These are phyloP conservation scores for Rhynchosporium graminicola DNA, from an alignment of 2,329 filamentous ascomycete species.

Conservation along the genomic window DNA sequence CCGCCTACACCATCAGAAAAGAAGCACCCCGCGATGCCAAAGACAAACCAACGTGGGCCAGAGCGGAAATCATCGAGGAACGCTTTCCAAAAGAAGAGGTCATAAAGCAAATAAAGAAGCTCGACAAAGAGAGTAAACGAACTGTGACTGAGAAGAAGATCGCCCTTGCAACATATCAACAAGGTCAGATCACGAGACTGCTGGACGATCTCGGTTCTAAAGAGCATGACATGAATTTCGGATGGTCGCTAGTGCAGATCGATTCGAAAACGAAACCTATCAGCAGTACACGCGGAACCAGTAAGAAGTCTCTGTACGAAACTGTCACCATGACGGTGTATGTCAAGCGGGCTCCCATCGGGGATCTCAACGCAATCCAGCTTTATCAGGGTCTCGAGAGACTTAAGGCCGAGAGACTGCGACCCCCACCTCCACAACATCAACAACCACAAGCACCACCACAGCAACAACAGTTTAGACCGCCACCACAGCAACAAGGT, in stretches of 20 bases:
- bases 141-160: constrained; percentile 37
- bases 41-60: constrained; percentile 37
- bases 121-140: constrained; percentile 28
- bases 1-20: constrained; percentile 34
- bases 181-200: constrained; percentile 36
- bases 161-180: constrained; percentile 33
- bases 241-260: constrained; percentile 38
- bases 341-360: constrained; percentile 30
- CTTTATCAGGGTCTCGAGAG: constrained; percentile 31
- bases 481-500: constrained; percentile 14
- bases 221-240: constrained; percentile 34
- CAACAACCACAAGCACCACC: constrained; percentile 17
- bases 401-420: constrained; percentile 23
- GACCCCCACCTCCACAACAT: constrained; percentile 20
- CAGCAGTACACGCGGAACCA: constrained; percentile 17
- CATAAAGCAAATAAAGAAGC: constrained; percentile 33
- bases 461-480: constrained; percentile 8
- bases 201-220: constrained; percentile 34
- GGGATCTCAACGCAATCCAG: constrained; percentile 26
- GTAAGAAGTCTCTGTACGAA: constrained; percentile 27
- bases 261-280: constrained; percentile 22
- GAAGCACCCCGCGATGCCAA: constrained; percentile 25
- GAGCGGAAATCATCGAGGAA: constrained; percentile 33
- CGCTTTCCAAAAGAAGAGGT: constrained; percentile 35
- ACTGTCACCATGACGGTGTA: constrained; percentile 37